phyloP scores from a whole-genome alignment of 208 protist genomes.

The Crithidia expoeki region DNA sequence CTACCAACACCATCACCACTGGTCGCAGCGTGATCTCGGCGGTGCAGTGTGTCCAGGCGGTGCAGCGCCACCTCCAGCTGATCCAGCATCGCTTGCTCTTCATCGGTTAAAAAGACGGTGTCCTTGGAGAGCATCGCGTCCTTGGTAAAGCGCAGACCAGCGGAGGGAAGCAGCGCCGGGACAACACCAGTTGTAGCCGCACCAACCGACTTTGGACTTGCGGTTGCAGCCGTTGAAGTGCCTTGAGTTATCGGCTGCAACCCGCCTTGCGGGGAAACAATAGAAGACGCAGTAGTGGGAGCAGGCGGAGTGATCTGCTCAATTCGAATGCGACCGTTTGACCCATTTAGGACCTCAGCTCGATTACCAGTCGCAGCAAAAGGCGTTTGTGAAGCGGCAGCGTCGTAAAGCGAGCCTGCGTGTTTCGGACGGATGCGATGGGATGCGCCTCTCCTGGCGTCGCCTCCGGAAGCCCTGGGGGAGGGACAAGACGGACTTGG shows the following conservation, averaged over 20 bases:
- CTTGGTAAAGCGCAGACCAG: not conserved
- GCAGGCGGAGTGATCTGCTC: constrained; percentile 11
- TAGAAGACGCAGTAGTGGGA: too few species aligned
- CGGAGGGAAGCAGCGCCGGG: not conserved
- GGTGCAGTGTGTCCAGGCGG: constrained; percentile 24
- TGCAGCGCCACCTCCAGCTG: constrained; percentile 28
- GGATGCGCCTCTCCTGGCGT: not conserved
- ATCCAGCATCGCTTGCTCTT: constrained; percentile 31
- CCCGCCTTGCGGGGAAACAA: too few species aligned
- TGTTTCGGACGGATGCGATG: constrained; percentile 2
- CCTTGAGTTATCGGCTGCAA: too few species aligned
- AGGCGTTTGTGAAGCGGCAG: too few species aligned
- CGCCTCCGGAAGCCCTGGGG: not conserved
- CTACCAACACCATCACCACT: not conserved
- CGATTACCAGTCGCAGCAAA: not conserved
- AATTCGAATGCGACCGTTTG: not conserved
- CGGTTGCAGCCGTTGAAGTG: too few species aligned
- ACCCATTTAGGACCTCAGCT: not conserved
- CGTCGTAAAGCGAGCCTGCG: not conserved
- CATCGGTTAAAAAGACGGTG: constrained; percentile 17
- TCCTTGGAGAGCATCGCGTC: constrained; percentile 2
- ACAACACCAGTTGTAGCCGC: not conserved
- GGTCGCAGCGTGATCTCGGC: constrained; percentile 11
- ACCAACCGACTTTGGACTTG: too few species aligned
- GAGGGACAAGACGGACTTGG: not conserved